These are phyloP conservation scores for Tolypocladium tundrense DNA, from an alignment of 2,329 filamentous ascomycete genomes.

Conservation along the genomic window DNA sequence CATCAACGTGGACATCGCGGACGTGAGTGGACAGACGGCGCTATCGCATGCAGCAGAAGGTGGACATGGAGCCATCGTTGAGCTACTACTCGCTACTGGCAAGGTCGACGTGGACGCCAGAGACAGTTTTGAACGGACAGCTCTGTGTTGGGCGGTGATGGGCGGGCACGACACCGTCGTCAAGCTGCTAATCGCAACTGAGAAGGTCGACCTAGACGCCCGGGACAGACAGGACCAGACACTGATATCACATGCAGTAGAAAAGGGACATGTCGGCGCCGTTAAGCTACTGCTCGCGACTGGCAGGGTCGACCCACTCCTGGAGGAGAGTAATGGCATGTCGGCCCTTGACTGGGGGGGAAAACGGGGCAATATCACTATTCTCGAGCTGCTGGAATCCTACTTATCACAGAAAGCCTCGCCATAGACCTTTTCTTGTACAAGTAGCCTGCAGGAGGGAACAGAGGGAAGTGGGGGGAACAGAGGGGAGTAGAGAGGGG, in stretches of 20 bases:
- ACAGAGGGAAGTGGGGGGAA: too few relatives aligned
- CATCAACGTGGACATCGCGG: not conserved
- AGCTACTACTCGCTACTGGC: too few relatives aligned
- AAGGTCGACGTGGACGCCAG: too few relatives aligned
- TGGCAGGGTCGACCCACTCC: not conserved
- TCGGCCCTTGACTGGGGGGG: not conserved
- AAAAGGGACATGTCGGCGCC: not conserved
- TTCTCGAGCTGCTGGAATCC: not conserved
- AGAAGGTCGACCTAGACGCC: not conserved
- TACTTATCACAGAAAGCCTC: not conserved
- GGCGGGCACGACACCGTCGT: too few relatives aligned
- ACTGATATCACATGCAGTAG: not conserved
- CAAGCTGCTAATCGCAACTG: not conserved
- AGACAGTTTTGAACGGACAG: too few relatives aligned
- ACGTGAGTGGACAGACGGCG: too few relatives aligned
- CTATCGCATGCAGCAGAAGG: too few relatives aligned
- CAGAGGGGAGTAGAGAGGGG: too few relatives aligned
- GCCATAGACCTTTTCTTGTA: too few relatives aligned
- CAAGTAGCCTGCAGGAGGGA: not conserved
- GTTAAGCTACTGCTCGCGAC: not conserved
- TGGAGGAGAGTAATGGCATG: not conserved
- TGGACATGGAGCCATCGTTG: too few relatives aligned
- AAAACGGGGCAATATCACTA: too few relatives aligned
- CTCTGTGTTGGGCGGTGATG: too few relatives aligned
- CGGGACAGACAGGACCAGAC: rapidly evolving